A percentile compares a stretch with the other conserved stretches of the same genome.
These are phyloP conservation scores for Neonectria ditissima DNA, from an alignment of 2,329 filamentous ascomycete species.

Conservation along the genomic window DNA sequence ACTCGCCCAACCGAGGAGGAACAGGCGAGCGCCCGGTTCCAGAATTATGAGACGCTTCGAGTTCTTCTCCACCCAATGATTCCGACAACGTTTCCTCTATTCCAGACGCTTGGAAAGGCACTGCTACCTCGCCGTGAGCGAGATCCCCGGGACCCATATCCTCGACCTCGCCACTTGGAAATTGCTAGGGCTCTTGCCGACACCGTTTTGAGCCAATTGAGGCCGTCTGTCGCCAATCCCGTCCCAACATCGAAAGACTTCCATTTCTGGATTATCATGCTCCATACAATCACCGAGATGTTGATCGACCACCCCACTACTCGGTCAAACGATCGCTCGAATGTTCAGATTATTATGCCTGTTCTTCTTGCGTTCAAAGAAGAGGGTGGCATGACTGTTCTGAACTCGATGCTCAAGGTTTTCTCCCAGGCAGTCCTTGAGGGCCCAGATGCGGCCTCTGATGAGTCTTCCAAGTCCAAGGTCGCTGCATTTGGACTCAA, in stretches of 20 bases:
- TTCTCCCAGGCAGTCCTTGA: constrained; percentile 61
- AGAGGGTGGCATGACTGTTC: constrained; percentile 76
- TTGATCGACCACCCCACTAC: constrained; percentile 72
- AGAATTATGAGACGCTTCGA: constrained; percentile 83
- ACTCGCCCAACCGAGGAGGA: constrained; percentile 57
- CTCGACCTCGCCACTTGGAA: constrained; percentile 64
- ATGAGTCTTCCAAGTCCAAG: constrained; percentile 60
- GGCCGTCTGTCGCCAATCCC: constrained; percentile 56
- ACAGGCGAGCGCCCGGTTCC: constrained; percentile 58
- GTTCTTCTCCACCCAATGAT: constrained; percentile 83
- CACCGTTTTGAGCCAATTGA: constrained; percentile 76
- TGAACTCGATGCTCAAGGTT: constrained; percentile 78
- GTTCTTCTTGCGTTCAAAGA: constrained; percentile 90
- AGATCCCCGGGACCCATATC: constrained; percentile 67
- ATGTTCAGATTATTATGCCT: constrained; percentile 73
- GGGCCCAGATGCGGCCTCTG: constrained; percentile 55
- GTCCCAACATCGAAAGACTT: constrained; percentile 72
- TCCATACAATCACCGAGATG: constrained; percentile 82
- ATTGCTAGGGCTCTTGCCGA: constrained; percentile 76
- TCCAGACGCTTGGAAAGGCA: constrained; percentile 86
- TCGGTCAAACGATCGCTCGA: constrained; percentile 62
- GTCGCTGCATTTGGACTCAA: constrained; percentile 73
- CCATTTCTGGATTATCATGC: constrained; percentile 84
- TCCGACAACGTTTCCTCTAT: constrained; percentile 83
- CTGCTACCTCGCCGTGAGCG: constrained; percentile 78